phyloP scores from a whole-genome alignment of 257 asterid genomes.

The Solanum sejunctum region DNA sequence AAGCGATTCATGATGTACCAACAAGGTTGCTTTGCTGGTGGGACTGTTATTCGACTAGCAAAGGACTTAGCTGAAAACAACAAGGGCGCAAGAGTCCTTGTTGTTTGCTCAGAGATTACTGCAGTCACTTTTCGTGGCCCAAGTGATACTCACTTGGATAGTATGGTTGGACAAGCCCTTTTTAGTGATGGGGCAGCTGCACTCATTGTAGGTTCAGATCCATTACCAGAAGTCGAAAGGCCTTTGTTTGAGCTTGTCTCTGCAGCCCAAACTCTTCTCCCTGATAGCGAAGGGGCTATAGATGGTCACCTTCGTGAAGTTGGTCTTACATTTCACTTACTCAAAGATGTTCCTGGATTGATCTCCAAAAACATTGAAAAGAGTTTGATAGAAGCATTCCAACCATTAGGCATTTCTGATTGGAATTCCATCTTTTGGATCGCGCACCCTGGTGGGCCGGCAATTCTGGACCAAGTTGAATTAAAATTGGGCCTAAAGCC shows the following conservation, averaged over 20 bases:
- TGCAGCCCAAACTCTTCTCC: slow-evolving; percentile 50
- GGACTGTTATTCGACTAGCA: neutral
- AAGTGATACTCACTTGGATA: slow-evolving; percentile 34
- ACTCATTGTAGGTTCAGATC: slow-evolving; percentile 39
- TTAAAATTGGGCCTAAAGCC: neutral
- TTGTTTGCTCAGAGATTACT: slow-evolving; percentile 56
- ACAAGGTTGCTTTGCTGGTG: slow-evolving; percentile 10
- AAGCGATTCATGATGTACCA: slow-evolving; percentile 9
- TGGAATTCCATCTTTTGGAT: slow-evolving; percentile 67
- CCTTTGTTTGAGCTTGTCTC: slow-evolving; percentile 47
- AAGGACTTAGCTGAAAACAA: slow-evolving; percentile 50
- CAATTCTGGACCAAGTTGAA: slow-evolving; percentile 32
- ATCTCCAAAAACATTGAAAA: slow-evolving; percentile 41
- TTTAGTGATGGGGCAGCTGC: slow-evolving; percentile 67
- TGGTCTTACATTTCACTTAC: slow-evolving; percentile 44
- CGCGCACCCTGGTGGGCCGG: too few species aligned
- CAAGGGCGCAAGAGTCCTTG: slow-evolving; percentile 45
- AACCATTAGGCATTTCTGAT: slow-evolving; percentile 38
- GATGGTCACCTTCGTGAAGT: slow-evolving; percentile 52
- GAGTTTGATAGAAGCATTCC: slow-evolving; percentile 47
- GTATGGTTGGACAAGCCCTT: slow-evolving; percentile 48
- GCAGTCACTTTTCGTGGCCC: slow-evolving; percentile 65
- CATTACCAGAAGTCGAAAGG: slow-evolving; percentile 26
- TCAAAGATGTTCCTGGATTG: slow-evolving; percentile 44
- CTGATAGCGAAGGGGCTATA: slow-evolving; percentile 42